Conservation (phyloP, 2,329 filamentous ascomycete genomes). For the Penicillium vulpinum region DNA sequence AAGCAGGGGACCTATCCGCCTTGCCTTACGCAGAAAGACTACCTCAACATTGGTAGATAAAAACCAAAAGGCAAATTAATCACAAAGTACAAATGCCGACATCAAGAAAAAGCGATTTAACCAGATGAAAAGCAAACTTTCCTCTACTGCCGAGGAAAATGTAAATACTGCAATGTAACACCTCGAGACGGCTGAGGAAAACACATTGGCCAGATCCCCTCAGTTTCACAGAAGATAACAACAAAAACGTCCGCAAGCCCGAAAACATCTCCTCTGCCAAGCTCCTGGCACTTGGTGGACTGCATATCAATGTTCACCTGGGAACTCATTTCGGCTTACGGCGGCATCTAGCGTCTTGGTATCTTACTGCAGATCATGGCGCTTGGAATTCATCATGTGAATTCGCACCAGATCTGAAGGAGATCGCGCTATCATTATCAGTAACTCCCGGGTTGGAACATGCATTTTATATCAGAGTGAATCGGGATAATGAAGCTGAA, state of each 20-base stretch:
- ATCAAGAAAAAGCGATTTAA: not conserved
- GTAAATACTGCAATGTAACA: not conserved
- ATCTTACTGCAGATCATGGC: not conserved
- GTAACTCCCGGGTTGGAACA: too few species aligned
- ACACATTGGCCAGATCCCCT: not conserved
- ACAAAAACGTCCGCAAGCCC: not conserved
- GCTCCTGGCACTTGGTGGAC: not conserved
- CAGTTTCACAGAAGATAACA: not conserved
- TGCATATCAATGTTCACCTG: not conserved
- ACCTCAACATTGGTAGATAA: not conserved
- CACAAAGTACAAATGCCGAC: not conserved
- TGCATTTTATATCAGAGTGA: not conserved
- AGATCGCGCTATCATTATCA: not conserved
- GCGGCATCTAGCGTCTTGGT: not conserved
- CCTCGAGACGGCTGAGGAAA: not conserved
- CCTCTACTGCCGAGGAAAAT: not conserved
- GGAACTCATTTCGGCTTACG: not conserved
- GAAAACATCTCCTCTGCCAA: not conserved
- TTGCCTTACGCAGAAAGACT: too few species aligned
- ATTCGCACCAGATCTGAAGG: not conserved
- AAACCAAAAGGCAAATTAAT: not conserved
- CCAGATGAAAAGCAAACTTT: not conserved
- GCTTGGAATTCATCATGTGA: too few species aligned
- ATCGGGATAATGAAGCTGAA: not conserved
- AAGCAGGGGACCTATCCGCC: not conserved